Evolutionary conservation across 2,329 filamentous ascomycete species (phyloP).

Genomic region (Plectosphaerella plurivora): DNA sequence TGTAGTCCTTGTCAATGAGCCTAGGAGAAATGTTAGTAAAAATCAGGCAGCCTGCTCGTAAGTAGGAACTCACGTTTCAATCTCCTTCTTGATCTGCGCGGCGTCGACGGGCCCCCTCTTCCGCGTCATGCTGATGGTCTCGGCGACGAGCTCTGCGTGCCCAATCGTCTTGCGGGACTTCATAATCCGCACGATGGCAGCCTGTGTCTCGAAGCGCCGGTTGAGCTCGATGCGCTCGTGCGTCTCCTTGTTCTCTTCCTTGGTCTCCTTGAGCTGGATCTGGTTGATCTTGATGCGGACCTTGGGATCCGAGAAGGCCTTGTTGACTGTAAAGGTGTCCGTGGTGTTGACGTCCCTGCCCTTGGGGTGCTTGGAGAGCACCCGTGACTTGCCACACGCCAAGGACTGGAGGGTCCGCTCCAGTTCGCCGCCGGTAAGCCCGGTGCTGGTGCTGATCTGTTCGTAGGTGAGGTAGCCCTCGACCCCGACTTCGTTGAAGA

Average conservation of each 20-base stretch:
- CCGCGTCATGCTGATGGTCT: slow-evolving; percentile 89
- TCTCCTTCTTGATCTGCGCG: slow-evolving; percentile 90
- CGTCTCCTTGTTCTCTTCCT: slow-evolving; percentile 89
- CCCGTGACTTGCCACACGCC: slow-evolving; percentile 82
- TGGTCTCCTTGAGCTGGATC: slow-evolving; percentile 94
- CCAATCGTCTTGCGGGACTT: slow-evolving; percentile 86
- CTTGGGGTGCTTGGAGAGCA: slow-evolving; percentile 80
- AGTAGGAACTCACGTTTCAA: slow-evolving; percentile 68
- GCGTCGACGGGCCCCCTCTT: slow-evolving; percentile 81
- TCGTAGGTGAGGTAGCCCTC: slow-evolving; percentile 67
- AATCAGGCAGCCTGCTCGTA: not conserved
- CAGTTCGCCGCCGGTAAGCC: slow-evolving; percentile 72
- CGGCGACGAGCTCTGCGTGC: slow-evolving; percentile 81
- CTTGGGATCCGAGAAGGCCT: slow-evolving; percentile 71
- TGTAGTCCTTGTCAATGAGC: slow-evolving; percentile 89
- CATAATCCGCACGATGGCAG: slow-evolving; percentile 94
- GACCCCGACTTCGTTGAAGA: slow-evolving; percentile 72
- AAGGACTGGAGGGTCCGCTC: slow-evolving; percentile 90
- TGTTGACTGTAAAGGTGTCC: slow-evolving; percentile 84
- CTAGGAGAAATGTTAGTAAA: slow-evolving; percentile 37
- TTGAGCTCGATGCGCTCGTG: slow-evolving; percentile 87
- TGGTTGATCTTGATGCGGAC: slow-evolving; percentile 97
- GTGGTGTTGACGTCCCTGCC: slow-evolving; percentile 71
- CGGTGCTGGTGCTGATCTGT: slow-evolving; percentile 71
- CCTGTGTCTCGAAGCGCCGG: slow-evolving; percentile 92